Conservation (phyloP, 139 green algal species). For the Chlorella sorokiniana region DNA sequence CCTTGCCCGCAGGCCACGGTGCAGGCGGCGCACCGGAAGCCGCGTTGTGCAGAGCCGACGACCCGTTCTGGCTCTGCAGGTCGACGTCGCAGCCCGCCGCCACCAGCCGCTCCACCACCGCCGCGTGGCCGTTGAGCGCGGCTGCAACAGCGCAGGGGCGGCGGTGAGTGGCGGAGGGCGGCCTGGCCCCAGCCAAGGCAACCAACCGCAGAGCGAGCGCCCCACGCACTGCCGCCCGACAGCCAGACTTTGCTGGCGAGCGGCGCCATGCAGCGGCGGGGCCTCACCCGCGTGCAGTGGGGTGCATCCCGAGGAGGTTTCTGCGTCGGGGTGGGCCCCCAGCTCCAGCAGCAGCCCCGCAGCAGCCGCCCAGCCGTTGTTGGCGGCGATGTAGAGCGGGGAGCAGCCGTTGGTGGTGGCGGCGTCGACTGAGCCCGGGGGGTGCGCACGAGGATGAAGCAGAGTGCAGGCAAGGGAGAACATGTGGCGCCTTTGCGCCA, state of each 20-base stretch:
- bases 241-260: slow-evolving; percentile 16
- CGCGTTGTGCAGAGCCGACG: slow-evolving; percentile 55
- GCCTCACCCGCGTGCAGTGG: slow-evolving; percentile 32
- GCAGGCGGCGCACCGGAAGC: slow-evolving; percentile 14
- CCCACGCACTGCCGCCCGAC: no score
- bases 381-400: slow-evolving; percentile 54
- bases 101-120: slow-evolving; percentile 40
- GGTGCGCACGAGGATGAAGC: neutral
- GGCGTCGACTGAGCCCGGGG: slow-evolving; percentile 3
- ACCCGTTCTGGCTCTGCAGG: slow-evolving; percentile 48
- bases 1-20: no score
- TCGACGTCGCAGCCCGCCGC: slow-evolving; percentile 36
- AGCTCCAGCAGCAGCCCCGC: slow-evolving; percentile 44
- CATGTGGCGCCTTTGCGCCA: no score
- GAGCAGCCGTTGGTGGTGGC: slow-evolving; percentile 48
- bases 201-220: no score
- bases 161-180: no score
- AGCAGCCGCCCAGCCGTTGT: slow-evolving; percentile 33
- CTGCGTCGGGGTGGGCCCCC: slow-evolving; percentile 39
- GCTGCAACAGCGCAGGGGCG: slow-evolving; percentile 36
- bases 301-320: slow-evolving; percentile 39
- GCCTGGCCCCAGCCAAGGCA: no score
- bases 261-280: neutral
- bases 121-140: slow-evolving; percentile 51
- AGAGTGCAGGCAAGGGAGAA: neutral